Evolutionary conservation across 805 yeast species (phyloP).

Genomic region (Ogataea methanolica): DNA sequence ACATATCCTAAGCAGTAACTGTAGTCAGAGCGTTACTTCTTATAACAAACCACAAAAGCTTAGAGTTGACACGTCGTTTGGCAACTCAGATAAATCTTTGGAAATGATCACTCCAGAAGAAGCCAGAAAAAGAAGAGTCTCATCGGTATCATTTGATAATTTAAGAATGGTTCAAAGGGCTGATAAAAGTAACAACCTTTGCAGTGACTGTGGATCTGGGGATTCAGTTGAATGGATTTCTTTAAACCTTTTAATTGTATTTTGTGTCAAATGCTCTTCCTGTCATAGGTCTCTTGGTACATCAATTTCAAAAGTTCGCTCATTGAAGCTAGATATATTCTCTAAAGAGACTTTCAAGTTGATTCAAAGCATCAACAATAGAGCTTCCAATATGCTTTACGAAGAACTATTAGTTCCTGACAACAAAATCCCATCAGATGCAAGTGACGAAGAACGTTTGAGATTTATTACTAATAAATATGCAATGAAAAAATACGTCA

Average conservation of each 20-base stretch:
- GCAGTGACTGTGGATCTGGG: conserved; percentile 75
- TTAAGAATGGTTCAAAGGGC: conserved; percentile 36
- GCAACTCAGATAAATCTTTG: neutral
- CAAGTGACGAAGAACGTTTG: conserved; percentile 44
- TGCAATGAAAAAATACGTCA: conserved; percentile 43
- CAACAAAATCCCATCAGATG: conserved; percentile 29
- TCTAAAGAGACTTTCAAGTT: conserved; percentile 56
- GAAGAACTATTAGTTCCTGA: conserved; percentile 36
- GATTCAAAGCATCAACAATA: conserved; percentile 50
- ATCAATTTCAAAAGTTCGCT: conserved; percentile 71
- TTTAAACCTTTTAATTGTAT: conserved; percentile 59
- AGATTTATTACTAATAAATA: conserved; percentile 67
- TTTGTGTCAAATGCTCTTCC: conserved; percentile 85
- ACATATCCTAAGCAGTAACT: too few species aligned
- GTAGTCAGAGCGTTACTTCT: too few species aligned
- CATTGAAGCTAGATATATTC: conserved; percentile 70
- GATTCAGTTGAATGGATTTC: conserved; percentile 85
- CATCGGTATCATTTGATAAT: conserved; percentile 30
- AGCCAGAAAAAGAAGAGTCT: conserved; percentile 26
- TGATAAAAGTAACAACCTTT: conserved; percentile 52
- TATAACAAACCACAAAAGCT: too few species aligned
- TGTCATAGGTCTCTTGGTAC: conserved; percentile 86
- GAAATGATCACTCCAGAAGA: neutral
- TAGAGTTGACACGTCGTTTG: too few species aligned
- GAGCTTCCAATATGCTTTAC: conserved; percentile 51